Conservation (phyloP, 2,329 filamentous ascomycete genomes). For the Colletotrichum acutatum region DNA sequence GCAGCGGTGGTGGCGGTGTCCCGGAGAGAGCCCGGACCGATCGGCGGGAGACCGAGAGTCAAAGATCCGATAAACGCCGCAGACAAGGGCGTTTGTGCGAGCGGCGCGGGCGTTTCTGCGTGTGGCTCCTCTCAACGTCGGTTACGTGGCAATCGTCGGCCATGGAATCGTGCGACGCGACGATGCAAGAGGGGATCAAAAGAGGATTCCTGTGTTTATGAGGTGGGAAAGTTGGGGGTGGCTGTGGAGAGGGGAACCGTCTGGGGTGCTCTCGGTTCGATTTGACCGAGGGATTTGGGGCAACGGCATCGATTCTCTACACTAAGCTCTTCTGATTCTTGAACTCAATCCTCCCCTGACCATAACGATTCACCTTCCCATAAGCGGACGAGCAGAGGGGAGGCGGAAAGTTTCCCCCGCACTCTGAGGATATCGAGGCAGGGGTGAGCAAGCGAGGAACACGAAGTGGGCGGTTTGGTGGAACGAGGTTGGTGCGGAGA, state of each 20-base stretch:
- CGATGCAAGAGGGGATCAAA: constrained; percentile 20
- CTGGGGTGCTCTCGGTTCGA: constrained; percentile 18
- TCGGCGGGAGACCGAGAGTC: not conserved
- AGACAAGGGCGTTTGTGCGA: not conserved
- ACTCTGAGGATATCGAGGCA: constrained; percentile 8
- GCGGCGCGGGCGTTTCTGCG: not conserved
- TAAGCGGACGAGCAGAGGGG: not conserved
- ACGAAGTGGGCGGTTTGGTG: not conserved
- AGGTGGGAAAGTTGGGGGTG: constrained; percentile 13
- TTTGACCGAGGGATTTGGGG: constrained; percentile 14
- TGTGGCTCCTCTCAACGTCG: constrained; percentile 6
- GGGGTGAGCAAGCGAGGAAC: not conserved
- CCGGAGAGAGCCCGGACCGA: not conserved
- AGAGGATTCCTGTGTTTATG: constrained; percentile 19
- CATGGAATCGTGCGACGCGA: constrained; percentile 33
- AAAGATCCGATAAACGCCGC: not conserved
- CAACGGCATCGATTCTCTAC: not conserved
- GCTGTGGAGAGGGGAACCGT: not conserved
- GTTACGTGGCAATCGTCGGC: constrained; percentile 35
- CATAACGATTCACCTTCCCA: not conserved
- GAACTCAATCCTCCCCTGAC: not conserved
- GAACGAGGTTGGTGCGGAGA: constrained; percentile 34
- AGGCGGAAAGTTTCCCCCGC: constrained; percentile 9
- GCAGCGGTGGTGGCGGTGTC: not conserved
- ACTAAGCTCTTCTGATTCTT: not conserved